These are phyloP conservation scores for Camelina laxa DNA, from an alignment of 345 rosid species.

Conservation along the genomic window DNA sequence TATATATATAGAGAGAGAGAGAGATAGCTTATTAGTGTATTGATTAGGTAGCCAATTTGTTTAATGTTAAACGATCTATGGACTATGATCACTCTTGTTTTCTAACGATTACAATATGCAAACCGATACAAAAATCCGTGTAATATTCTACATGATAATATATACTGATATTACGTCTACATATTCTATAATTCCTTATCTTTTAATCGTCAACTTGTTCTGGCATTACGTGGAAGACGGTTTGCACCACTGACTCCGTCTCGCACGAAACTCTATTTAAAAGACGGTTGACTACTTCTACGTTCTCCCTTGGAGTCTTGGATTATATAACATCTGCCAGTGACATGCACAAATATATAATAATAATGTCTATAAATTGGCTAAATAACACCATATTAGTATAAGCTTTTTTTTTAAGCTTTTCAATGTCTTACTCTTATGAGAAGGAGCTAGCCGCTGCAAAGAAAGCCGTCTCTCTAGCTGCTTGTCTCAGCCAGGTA, in stretches of 20 bases:
- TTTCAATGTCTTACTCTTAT: constrained; percentile 31
- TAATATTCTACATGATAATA: not conserved
- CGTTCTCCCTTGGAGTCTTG: not conserved
- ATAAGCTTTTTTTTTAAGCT: not conserved
- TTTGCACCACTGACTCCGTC: constrained; percentile 20
- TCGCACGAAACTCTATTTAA: not conserved
- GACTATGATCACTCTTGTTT: not conserved
- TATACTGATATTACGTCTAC: not conserved
- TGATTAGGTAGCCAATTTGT: constrained; percentile 23
- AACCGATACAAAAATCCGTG: not conserved
- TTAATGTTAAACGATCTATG: not conserved
- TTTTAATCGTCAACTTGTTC: constrained; percentile 17
- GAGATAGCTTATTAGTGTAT: not conserved
- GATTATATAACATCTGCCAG: not conserved
- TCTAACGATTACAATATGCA: not conserved
- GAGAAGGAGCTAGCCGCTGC: constrained; percentile 44
- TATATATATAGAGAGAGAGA: not conserved
- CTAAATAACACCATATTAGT: not conserved
- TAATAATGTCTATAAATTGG: not conserved
- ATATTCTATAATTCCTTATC: not conserved
- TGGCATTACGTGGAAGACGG: constrained; percentile 24
- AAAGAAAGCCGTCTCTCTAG: constrained; percentile 78
- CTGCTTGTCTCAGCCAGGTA: constrained; percentile 78
- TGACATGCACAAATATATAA: no score
- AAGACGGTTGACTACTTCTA: constrained; percentile 7